Evolutionary conservation across 2,329 filamentous ascomycete genomes (phyloP), one percentile per base, ranked within the genome.

Genomic region (Hymenoscyphus repandus): DNA sequence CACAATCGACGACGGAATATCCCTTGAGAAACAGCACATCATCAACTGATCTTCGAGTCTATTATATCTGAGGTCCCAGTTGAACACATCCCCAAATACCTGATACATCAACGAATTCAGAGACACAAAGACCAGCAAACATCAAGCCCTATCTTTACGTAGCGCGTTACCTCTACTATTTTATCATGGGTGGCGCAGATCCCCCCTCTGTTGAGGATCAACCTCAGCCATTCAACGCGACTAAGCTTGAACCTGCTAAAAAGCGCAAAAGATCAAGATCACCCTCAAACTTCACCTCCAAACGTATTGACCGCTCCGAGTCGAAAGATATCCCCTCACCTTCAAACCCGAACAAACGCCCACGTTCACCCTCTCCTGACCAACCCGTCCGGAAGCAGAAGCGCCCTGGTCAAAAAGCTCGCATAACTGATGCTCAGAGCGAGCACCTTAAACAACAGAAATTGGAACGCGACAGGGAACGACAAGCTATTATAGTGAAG

Each of bases 341-440:
- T 46, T 60, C 60, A 10, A 53, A 55, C 17, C 40, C 57, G 13
- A 47, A 51, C 17, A 60, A 56, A 37, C 58, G 55, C 12, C 55
- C 53, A 44, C 51, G 60, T 45, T 52, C 54, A 10, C 38, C 46
- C 15, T 63, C 61, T 31, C 48, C 57, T 45, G 63, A 63, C 10
- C 62, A 62, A 13, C 53, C 55, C 70, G 73, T 33, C 80, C 80
- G 81, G 9, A 81, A 85, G 45, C 86, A 83, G 65, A 89, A 89
- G 68, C 79, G 84, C 5, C 86, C 85, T 1, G 82, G 82, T 4
- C 77, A 80, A 52, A 77, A 82, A 49, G 78, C 82, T 11, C 79
- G 87, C 54, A 82, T 92, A 54, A 80, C 80, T 31, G 80, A 81
- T 49, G 70, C 79, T 30, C 83, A 89, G 62, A 78, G 81, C 31